Percentiles rank a stretch among this genome's conserved stretches.
These are phyloP conservation scores for Aspergillus flavus DNA, from an alignment of 2,329 filamentous ascomycete species.

Conservation along the genomic window DNA sequence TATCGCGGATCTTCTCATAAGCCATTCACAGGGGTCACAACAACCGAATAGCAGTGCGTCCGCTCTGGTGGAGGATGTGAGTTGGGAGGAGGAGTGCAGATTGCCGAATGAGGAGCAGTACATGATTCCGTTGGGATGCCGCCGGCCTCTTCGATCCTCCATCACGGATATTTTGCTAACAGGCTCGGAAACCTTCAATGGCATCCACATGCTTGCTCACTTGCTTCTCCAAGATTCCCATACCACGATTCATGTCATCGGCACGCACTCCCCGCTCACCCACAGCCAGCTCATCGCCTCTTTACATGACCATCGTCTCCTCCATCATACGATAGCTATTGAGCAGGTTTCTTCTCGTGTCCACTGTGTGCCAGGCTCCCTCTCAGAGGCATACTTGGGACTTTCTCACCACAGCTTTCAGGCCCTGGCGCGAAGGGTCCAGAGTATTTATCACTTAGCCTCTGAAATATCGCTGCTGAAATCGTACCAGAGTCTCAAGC, in stretches of 20 bases:
- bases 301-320: neutral
- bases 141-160: neutral
- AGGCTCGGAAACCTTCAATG: neutral
- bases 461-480: constrained; percentile 3
- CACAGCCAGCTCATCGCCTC: neutral
- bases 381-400: neutral
- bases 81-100: neutral
- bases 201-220: neutral
- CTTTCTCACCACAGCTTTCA: neutral
- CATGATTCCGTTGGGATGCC: neutral
- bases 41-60: neutral
- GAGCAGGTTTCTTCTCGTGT: neutral
- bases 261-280: neutral
- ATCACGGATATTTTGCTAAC: neutral
- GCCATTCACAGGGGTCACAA: neutral
- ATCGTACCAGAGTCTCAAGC: constrained; percentile 1
- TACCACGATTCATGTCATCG: neutral
- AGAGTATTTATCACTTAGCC: constrained; percentile 5
- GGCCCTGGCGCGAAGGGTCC: neutral
- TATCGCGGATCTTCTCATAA: neutral
- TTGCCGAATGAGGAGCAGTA: neutral
- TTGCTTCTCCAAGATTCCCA: neutral
- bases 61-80: neutral
- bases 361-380: neutral
- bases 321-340: neutral